Base-by-base conservation (phyloP, 192 early-diverging fungal genomes). In the Coemansia biformis region DNA sequence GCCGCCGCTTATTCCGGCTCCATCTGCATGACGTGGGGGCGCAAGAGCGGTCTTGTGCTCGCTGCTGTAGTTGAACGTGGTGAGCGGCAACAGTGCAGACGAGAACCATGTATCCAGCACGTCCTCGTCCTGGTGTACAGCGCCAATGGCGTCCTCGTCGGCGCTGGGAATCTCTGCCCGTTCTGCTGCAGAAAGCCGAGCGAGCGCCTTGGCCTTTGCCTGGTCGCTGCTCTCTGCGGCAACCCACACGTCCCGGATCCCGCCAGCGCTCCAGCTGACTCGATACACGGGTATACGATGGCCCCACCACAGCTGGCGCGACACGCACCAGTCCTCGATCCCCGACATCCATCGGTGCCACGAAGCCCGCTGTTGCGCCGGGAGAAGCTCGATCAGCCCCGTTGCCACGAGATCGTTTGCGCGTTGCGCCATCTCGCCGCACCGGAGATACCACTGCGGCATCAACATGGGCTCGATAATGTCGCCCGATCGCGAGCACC, bases 51-150 rank as follows among this genome's bases (percentile, higher is more conserved):
- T 46, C 22, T 12, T 38, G 16, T 26, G 65, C 68, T 22, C 64
- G 71, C 75, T 71, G 75, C 19, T 60, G 64, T 15, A 32, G 43
- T 50, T 57, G 12, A 86, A 69, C 15, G 75, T 75, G 8, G 92
- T 86, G 24, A 98, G 75, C 7, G 96, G 96, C 76, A 94, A 80
- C 18, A 98, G 78, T 6, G 81, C 92, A 14, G 92, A 89, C 12
- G 93, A 96, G 52, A 98, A 98, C 93, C 96, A 98, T 3, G 96
- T 98, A 59, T 98, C 96, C 15, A 98, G 61, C 15, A 98, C 96
- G 61, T 98, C 96, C 15, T 79, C 83, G 53, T 94, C 92, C 70
- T 63, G 59, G 0, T 9, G 10, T 3, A 58, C 51, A 2, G 47
- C 22, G 14, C 40, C 28, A 10, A 43, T 19, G 8, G 39, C 44